Percentiles rank a stretch among this genome's conserved stretches.
Conservation (phyloP, 2,329 filamentous ascomycete species). For the Penicillium sclerotiorum region DNA sequence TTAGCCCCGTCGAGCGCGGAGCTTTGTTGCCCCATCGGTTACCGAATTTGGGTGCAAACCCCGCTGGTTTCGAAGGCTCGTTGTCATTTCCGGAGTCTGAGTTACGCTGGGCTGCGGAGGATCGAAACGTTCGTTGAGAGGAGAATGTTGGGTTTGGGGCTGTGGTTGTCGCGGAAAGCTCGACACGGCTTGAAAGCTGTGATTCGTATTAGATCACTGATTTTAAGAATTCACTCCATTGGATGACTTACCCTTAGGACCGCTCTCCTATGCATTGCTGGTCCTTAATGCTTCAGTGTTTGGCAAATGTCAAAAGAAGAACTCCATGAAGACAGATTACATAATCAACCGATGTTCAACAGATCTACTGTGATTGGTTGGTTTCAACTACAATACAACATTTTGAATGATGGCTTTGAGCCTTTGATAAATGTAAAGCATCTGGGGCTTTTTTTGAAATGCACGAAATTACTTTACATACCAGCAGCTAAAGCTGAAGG, state of each 20-base stretch:
- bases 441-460: too few relatives aligned
- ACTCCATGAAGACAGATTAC: background rate
- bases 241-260: slow-evolving; percentile 32
- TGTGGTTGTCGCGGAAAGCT: slow-evolving; percentile 36
- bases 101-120: slow-evolving; percentile 29
- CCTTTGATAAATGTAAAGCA: background rate
- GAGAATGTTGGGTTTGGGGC: slow-evolving; percentile 19
- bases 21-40: slow-evolving; percentile 25
- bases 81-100: slow-evolving; percentile 27
- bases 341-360: background rate
- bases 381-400: too few relatives aligned
- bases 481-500: too few relatives aligned
- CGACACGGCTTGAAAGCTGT: slow-evolving; percentile 43
- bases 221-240: background rate
- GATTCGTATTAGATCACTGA: background rate
- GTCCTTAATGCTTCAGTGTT: slow-evolving; percentile 23
- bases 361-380: background rate
- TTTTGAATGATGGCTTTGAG: too few relatives aligned
- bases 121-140: slow-evolving; percentile 39
- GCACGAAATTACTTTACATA: too few relatives aligned
- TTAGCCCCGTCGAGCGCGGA: slow-evolving; percentile 29
- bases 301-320: slow-evolving; percentile 1
- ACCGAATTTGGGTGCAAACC: slow-evolving; percentile 32
- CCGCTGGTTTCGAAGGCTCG: slow-evolving; percentile 12
- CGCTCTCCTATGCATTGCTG: slow-evolving; percentile 38